Base-by-base conservation (phyloP, 768 basidiomycete species). In the Lentinula raphanica region DNA sequence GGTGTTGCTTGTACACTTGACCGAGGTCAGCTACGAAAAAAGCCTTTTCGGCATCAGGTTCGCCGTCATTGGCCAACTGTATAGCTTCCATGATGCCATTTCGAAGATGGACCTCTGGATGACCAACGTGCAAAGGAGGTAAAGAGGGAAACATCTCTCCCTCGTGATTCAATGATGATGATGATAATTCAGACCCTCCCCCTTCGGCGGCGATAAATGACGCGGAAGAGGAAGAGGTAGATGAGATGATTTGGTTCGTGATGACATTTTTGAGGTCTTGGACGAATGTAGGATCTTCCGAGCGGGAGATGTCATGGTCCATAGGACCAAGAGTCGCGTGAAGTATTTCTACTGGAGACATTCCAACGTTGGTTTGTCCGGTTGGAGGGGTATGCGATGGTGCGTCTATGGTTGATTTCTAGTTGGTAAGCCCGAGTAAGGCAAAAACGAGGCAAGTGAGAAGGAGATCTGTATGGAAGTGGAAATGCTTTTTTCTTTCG, bases 21-120 rank as follows among this genome's bases (percentile, higher is more conserved):
- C 87, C 84, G 42, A 99, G 85, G 71, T 99, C 97, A 11, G 90
- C 94, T 11, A 97, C 95, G 66, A 98, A 98, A 72, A 98, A 98
- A 7, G 97, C 97, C 58, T 86, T 87, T 74, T 98, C 97, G 12
- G 94, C 89, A 66, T 93, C 86, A 21, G 79, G 79, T 60, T 81
- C 80, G 58, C 82, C 76, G 23, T 76, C 78, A 29, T 78, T 77
- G 25, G 78, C 73, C 36, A 79, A 75, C 56, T 74, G 73, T 4
- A 79, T 74, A 1, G 88, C 85, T 27, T 78, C 77, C 75, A 92
- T 85, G 54, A 93, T 81, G n/a, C 89, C 89, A 61, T 83, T 83
- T 49, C 90, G 78, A 56, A 93, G 79, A 68, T 91, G 90, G 31
- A 88, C 67, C 50, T 88, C 85, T 28, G 88, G 82, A 63, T 56